Conservation (phyloP, 768 basidiomycete species). For the Tricholoma sp. region DNA sequence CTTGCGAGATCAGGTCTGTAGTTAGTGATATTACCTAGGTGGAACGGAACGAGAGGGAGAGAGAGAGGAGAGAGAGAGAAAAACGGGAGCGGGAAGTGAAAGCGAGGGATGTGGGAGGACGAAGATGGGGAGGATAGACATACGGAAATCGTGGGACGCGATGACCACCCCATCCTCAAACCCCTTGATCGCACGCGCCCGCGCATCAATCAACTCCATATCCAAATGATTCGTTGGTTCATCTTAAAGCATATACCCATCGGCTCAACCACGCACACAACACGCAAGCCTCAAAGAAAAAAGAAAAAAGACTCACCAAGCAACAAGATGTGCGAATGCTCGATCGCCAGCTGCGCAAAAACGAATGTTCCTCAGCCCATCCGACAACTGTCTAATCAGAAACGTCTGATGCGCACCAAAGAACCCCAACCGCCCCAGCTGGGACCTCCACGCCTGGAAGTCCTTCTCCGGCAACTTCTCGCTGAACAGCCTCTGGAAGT, state of each 20-base stretch:
- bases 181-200: conserved; percentile 92
- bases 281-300: neutral
- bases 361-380: conserved; percentile 97
- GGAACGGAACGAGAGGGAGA: too few species aligned
- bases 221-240: conserved; percentile 98
- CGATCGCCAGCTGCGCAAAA: conserved; percentile 95
- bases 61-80: neutral
- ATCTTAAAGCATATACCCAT: conserved; percentile 39
- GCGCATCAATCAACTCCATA: conserved; percentile 96
- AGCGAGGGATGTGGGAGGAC: neutral
- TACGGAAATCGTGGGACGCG: conserved; percentile 99
- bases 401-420: conserved; percentile 90
- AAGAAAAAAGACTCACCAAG: conserved; percentile 46
- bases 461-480: conserved; percentile 95
- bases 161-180: conserved; percentile 98
- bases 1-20: conserved; percentile 89
- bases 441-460: conserved; percentile 83
- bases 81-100: too few species aligned
- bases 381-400: conserved; percentile 91
- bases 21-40: too few species aligned
- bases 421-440: conserved; percentile 94
- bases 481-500: conserved; percentile 79
- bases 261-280: too few species aligned
- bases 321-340: conserved; percentile 91
- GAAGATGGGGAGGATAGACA: conserved; percentile 23